A percentile compares a stretch with the other conserved stretches of the same genome.
phyloP scores from a whole-genome alignment of 163 green algal genomes.

The Chloromonas sp. region DNA sequence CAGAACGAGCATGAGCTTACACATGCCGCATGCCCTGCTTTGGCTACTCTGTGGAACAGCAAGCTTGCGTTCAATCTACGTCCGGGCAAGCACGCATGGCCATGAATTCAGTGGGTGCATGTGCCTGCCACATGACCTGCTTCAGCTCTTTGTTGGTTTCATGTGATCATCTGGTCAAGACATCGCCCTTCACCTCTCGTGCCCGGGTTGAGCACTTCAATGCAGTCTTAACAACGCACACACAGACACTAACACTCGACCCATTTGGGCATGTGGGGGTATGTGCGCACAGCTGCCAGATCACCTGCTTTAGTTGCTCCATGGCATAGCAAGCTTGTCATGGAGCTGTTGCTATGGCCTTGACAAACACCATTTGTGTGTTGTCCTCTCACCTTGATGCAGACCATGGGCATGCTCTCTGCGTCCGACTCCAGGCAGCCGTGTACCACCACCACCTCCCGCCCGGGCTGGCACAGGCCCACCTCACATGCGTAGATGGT shows the following conservation, averaged over 20 bases:
- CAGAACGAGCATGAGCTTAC: neutral
- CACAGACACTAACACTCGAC: neutral
- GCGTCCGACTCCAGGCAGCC: slow-evolving; percentile 18
- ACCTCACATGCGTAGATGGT: slow-evolving; percentile 22
- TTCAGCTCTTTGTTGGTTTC: neutral
- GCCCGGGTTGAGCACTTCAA: no score
- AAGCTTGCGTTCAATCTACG: no score
- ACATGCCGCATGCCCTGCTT: neutral
- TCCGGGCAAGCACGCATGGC: no score
- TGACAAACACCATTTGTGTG: neutral
- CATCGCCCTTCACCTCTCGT: no score
- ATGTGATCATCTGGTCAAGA: no score
- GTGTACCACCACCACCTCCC: slow-evolving; percentile 36
- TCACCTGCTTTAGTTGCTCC: neutral
- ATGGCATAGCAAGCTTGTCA: neutral
- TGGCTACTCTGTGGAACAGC: no score
- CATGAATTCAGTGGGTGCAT: no score
- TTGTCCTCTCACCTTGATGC: slow-evolving; percentile 26
- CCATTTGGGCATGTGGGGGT: neutral
- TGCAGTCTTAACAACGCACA: neutral
- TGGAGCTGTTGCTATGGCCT: neutral
- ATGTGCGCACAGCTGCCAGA: no score
- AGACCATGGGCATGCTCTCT: slow-evolving; percentile 35
- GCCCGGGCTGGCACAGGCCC: slow-evolving; percentile 25
- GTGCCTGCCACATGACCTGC: neutral